Evolutionary conservation across 768 basidiomycete species (phyloP), one percentile per base, ranked within the genome.

Genomic region (Dendrothele bispora): DNA sequence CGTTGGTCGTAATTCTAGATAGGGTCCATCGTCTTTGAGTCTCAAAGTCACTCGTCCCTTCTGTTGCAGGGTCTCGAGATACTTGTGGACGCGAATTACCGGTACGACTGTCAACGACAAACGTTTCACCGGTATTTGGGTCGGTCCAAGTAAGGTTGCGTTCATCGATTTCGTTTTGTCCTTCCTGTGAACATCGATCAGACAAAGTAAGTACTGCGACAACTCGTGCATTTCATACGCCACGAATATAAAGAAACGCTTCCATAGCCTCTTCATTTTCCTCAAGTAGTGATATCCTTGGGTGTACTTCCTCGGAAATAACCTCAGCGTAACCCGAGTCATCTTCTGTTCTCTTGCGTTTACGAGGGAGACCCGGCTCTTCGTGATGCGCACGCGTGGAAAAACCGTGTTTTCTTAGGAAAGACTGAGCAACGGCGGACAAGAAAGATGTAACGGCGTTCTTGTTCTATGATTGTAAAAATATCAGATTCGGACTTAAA

Each of bases 321-420:
- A 37, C 51, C 59, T 73, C 71, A 41, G 59, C 61, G 52, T 65
- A 69, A 11, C 65, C 67, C 24, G 66, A 68, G 48, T 72, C 64
- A 48, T 69, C 66, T 42, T 61, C 59, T 39, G 71, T 39, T 62
- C 71, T 84, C 58, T 72, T 73, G 59, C 73, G 76, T 63, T 86
- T 88, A 46, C 68, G 70, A 47, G 79, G 71, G 8, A 73, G 68
- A 34, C 72, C 61, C 17, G 61, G 61, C 22, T 55, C 61, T 40
- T 50, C 39, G 27, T 39, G 45, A 36, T 47, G 34, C 41, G 37
- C 28, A 17, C 32, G 24, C 48, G 17, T 43, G 40, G 65, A 50
- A 64, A 91, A 91, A 2, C 79, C 76, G 61, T 93, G 77, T 54
- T 75, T 74, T 39, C 65, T 59, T 37, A 95, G 73, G 60, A 91